Evolutionary conservation across 306 rosid species (phyloP).

Genomic region (Pyrus communis): DNA sequence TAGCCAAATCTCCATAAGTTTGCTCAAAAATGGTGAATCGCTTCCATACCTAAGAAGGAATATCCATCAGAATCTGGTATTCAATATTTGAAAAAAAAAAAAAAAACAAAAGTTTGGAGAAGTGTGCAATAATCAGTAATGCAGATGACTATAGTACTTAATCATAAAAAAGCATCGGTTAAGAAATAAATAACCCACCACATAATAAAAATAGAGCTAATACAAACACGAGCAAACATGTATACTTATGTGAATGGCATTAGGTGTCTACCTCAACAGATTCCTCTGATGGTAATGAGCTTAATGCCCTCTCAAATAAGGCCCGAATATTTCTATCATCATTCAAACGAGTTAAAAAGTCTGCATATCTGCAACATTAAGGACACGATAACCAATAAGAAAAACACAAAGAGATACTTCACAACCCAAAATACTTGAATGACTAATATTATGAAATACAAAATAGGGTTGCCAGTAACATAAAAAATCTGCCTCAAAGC

Average conservation of each 20-base stretch:
- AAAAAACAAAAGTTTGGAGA: not conserved
- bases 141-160: not conserved
- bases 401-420: not conserved
- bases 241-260: not conserved
- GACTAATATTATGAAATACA: not conserved
- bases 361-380: constrained; percentile 67
- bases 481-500: not conserved
- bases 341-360: constrained; percentile 85
- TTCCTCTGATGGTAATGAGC: constrained; percentile 68
- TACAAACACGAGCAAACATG: not conserved
- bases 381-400: constrained; percentile 5
- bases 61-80: constrained; percentile 4
- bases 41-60: constrained; percentile 72
- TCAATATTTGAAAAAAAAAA: not conserved
- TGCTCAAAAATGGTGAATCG: constrained; percentile 76
- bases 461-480: not conserved
- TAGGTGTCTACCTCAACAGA: constrained; percentile 67
- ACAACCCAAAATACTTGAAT: too few relatives aligned
- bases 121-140: not conserved
- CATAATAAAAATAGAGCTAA: not conserved
- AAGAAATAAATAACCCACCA: not conserved
- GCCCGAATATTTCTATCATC: constrained; percentile 97
- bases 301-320: constrained; percentile 85
- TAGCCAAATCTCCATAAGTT: constrained; percentile 88
- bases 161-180: not conserved